These are phyloP conservation scores for Apiotrichum sp. DNA, from an alignment of 1,284 basidiomycete species.

Conservation along the genomic window DNA sequence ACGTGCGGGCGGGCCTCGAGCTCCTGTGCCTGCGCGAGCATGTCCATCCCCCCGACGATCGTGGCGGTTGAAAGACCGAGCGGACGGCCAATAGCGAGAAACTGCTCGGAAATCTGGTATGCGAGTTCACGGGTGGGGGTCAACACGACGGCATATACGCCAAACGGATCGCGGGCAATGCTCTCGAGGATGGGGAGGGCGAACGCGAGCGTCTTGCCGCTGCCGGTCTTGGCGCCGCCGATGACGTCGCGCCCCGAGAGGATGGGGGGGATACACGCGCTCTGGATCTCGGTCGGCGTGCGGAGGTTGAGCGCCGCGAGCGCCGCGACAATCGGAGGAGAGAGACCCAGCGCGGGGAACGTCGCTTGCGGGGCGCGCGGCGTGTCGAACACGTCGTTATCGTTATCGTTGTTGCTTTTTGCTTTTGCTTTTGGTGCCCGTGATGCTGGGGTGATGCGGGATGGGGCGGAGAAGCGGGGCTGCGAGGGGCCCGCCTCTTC, in stretches of 20 bases:
- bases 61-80: slow-evolving; percentile 77
- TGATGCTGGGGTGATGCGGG: slow-evolving; percentile 23
- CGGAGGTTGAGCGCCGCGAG: slow-evolving; percentile 78
- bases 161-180: slow-evolving; percentile 81
- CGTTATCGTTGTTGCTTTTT: slow-evolving; percentile 12
- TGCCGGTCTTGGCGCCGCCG: slow-evolving; percentile 96
- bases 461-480: slow-evolving; percentile 15
- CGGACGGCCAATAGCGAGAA: slow-evolving; percentile 78
- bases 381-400: slow-evolving; percentile 38
- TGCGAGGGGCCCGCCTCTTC: neutral
- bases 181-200: slow-evolving; percentile 90
- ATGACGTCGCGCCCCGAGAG: slow-evolving; percentile 83
- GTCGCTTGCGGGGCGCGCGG: slow-evolving; percentile 61
- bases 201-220: slow-evolving; percentile 96
- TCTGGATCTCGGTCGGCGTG: slow-evolving; percentile 81
- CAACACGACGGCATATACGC: slow-evolving; percentile 85
- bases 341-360: slow-evolving; percentile 70
- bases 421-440: slow-evolving; percentile 12
- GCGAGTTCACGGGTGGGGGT: slow-evolving; percentile 95
- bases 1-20: slow-evolving; percentile 82
- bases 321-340: slow-evolving; percentile 61
- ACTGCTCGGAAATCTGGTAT: slow-evolving; percentile 95
- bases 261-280: slow-evolving; percentile 80
- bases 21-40: slow-evolving; percentile 89
- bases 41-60: slow-evolving; percentile 97